Evolutionary conservation across 2,329 filamentous ascomycete species (phyloP).

Genomic region (Hypomyces rosellus): DNA sequence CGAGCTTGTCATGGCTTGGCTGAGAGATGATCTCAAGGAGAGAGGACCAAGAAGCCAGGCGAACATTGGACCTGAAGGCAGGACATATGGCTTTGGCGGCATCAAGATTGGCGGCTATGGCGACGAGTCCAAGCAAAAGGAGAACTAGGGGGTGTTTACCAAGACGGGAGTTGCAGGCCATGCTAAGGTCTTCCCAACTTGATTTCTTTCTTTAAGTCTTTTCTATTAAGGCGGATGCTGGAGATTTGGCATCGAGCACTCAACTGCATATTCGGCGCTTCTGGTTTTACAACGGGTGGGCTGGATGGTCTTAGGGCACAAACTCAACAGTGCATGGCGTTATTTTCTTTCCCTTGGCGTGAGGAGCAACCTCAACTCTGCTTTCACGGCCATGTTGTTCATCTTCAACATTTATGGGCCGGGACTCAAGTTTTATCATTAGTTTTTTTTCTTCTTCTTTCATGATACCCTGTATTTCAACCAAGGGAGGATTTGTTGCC

Average conservation of each 20-base stretch:
- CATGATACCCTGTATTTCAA: slow-evolving; percentile 33
- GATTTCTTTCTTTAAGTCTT: neutral
- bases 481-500: slow-evolving; percentile 17
- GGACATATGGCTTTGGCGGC: slow-evolving; percentile 51
- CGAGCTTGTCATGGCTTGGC: slow-evolving; percentile 81
- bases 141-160: slow-evolving; percentile 14
- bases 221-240: slow-evolving; percentile 1
- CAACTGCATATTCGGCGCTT: slow-evolving; percentile 26
- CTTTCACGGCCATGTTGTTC: slow-evolving; percentile 15
- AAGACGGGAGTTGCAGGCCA: neutral
- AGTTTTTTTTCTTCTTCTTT: slow-evolving; percentile 13
- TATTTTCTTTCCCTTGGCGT: slow-evolving; percentile 13
- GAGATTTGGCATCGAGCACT: slow-evolving; percentile 17
- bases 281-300: slow-evolving; percentile 14
- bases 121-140: slow-evolving; percentile 41
- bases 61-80: slow-evolving; percentile 52
- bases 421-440: neutral
- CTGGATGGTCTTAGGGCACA: slow-evolving; percentile 8
- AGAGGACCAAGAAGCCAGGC: slow-evolving; percentile 67
- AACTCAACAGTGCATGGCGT: slow-evolving; percentile 21
- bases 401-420: slow-evolving; percentile 23
- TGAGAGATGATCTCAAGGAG: slow-evolving; percentile 71
- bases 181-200: neutral
- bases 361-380: slow-evolving; percentile 28
- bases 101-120: slow-evolving; percentile 51